A percentile compares a stretch with the other conserved stretches of the same genome.
phyloP scores from a whole-genome alignment of 1,284 basidiomycete genomes.

The Ceratobasidium theobromae region DNA sequence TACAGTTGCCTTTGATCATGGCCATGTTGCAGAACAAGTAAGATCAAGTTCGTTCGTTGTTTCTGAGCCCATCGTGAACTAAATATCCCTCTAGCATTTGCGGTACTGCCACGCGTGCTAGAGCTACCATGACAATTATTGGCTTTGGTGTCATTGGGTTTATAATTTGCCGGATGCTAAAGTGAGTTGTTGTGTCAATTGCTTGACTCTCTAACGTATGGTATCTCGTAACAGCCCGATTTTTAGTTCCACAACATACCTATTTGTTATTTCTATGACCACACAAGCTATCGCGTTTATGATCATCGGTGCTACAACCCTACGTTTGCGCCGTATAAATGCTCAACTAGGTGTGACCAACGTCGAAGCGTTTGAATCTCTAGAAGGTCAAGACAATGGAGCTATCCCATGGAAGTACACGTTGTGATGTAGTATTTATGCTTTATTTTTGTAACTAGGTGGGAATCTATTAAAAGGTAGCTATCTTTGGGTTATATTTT shows the following conservation, averaged over 20 bases:
- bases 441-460: too few species aligned
- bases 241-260: neutral
- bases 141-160: conserved; percentile 18
- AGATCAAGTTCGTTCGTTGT: neutral
- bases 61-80: too few species aligned
- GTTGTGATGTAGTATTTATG: too few species aligned
- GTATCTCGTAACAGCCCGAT: neutral
- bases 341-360: conserved; percentile 3
- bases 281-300: conserved; percentile 4
- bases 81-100: neutral
- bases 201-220: too few species aligned
- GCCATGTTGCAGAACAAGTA: conserved; percentile 25
- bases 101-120: conserved; percentile 17
- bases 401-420: too few species aligned
- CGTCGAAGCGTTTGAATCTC: neutral
- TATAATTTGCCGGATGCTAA: neutral
- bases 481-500: too few species aligned
- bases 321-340: conserved; percentile 13
- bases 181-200: neutral
- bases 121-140: neutral
- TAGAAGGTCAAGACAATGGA: too few species aligned
- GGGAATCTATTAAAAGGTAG: too few species aligned
- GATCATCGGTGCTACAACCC: neutral
- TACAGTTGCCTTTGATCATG: conserved; percentile 15
- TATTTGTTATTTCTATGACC: conserved; percentile 1